Conservation (phyloP, 495 filamentous ascomycete genomes). For the Talaromyces adpressus region DNA sequence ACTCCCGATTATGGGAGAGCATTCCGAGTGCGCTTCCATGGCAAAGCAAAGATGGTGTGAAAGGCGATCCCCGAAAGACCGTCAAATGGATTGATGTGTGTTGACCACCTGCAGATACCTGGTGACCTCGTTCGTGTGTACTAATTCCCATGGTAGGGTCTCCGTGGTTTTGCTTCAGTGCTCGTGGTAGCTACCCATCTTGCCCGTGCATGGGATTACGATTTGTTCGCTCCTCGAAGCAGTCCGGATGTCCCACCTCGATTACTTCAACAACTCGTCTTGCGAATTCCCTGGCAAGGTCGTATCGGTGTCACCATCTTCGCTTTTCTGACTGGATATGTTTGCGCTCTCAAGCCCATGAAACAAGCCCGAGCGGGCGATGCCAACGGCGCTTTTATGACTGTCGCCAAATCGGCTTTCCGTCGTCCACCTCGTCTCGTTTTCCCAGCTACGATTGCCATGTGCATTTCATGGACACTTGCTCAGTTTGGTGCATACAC, state of each 20-base stretch:
- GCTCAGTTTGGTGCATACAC: conserved; percentile 54
- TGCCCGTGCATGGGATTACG: conserved; percentile 50
- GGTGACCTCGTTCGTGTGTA: background rate
- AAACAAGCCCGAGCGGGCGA: conserved; percentile 52
- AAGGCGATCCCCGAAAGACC: conserved; percentile 42
- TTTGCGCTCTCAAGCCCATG: conserved; percentile 59
- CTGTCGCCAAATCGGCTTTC: conserved; percentile 55
- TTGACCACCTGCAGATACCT: conserved; percentile 10
- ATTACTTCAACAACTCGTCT: conserved; percentile 50
- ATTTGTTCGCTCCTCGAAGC: conserved; percentile 49
- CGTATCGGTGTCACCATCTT: conserved; percentile 61
- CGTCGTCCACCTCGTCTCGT: conserved; percentile 57
- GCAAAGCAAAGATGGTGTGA: conserved; percentile 22
- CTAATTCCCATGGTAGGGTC: conserved; percentile 35
- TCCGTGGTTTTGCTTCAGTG: conserved; percentile 57
- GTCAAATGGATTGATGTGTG: conserved; percentile 67
- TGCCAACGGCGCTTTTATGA: conserved; percentile 41
- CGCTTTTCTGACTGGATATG: conserved; percentile 60
- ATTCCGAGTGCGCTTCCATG: conserved; percentile 20
- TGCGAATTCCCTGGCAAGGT: conserved; percentile 58
- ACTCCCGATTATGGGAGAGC: conserved; percentile 24
- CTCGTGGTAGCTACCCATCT: conserved; percentile 60
- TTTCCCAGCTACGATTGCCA: conserved; percentile 51
- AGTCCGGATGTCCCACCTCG: conserved; percentile 38
- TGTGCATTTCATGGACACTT: conserved; percentile 49